Percentiles rank a stretch among this genome's conserved stretches.
Conservation (phyloP, 768 basidiomycete species). For the Amanita inopinata region DNA sequence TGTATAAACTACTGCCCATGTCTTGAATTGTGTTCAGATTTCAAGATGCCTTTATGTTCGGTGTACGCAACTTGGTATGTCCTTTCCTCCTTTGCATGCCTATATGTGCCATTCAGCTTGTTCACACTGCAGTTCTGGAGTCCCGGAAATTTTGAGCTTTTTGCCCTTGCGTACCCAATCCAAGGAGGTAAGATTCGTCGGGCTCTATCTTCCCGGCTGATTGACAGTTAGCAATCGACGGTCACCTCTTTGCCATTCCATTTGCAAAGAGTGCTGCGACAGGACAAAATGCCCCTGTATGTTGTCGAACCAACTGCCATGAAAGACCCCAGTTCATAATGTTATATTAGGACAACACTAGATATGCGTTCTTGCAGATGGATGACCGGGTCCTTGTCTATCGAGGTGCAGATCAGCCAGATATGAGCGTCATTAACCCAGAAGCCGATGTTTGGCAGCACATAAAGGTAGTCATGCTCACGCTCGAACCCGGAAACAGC, state of each 20-base stretch:
- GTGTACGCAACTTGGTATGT: slow-evolving; percentile 63
- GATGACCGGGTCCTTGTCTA: slow-evolving; percentile 92
- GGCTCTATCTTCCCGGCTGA: not conserved
- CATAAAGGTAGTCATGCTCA: slow-evolving; percentile 59
- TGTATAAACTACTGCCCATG: slow-evolving; percentile 4
- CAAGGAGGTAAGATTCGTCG: slow-evolving; percentile 34
- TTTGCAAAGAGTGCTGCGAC: slow-evolving; percentile 95
- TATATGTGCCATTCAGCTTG: not conserved
- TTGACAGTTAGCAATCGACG: slow-evolving; percentile 37
- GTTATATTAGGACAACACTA: slow-evolving; percentile 72
- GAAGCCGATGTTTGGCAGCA: slow-evolving; percentile 98
- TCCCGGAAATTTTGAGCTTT: slow-evolving; percentile 84
- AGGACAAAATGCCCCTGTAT: slow-evolving; percentile 82
- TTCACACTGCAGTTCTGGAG: slow-evolving; percentile 70
- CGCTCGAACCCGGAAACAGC: not conserved
- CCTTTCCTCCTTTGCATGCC: not conserved
- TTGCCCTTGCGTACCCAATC: slow-evolving; percentile 54
- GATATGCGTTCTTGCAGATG: slow-evolving; percentile 92
- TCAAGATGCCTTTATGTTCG: slow-evolving; percentile 81
- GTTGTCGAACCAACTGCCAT: slow-evolving; percentile 16
- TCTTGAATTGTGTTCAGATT: slow-evolving; percentile 30
- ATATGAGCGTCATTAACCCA: slow-evolving; percentile 96
- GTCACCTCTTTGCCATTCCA: slow-evolving; percentile 76
- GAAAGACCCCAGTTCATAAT: not conserved
- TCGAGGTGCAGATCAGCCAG: slow-evolving; percentile 93